Conservation (phyloP, 768 basidiomycete species). For the Tricholoma saponaceum region DNA sequence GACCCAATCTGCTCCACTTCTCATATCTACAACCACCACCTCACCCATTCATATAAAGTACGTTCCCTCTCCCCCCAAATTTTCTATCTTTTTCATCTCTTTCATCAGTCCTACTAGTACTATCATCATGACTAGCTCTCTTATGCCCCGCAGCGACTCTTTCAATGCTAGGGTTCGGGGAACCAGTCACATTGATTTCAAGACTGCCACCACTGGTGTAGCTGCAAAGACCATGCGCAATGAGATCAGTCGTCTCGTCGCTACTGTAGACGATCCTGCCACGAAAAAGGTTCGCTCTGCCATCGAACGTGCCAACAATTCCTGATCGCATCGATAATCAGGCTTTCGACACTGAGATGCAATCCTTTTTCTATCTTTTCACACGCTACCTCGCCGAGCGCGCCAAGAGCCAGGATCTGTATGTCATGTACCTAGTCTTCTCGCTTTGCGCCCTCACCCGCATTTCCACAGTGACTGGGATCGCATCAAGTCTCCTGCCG, state of each 20-base stretch:
- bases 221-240: conserved; percentile 97
- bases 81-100: conserved; percentile 11
- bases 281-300: conserved; percentile 68
- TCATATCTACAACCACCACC: conserved; percentile 59
- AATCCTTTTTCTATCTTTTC: conserved; percentile 93
- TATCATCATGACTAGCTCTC: conserved; percentile 47
- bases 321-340: conserved; percentile 27
- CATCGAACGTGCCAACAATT: background rate
- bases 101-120: conserved; percentile 3
- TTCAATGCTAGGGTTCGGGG: conserved; percentile 73
- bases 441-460: conserved; percentile 4
- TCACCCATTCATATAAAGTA: conserved; percentile 29
- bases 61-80: conserved; percentile 15
- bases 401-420: conserved; percentile 87
- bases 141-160: conserved; percentile 62
- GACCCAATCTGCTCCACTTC: conserved; percentile 49
- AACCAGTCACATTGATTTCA: conserved; percentile 88
- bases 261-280: conserved; percentile 71
- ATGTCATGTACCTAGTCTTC: conserved; percentile 23
- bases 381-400: conserved; percentile 90
- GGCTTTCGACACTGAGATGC: conserved; percentile 95
- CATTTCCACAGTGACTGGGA: conserved; percentile 69
- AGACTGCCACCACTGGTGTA: conserved; percentile 94
- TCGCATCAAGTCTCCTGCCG: conserved; percentile 81
- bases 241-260: conserved; percentile 92